These are phyloP conservation scores for Fragaria nilgerrensis DNA, from an alignment of 306 rosid species.

Conservation along the genomic window DNA sequence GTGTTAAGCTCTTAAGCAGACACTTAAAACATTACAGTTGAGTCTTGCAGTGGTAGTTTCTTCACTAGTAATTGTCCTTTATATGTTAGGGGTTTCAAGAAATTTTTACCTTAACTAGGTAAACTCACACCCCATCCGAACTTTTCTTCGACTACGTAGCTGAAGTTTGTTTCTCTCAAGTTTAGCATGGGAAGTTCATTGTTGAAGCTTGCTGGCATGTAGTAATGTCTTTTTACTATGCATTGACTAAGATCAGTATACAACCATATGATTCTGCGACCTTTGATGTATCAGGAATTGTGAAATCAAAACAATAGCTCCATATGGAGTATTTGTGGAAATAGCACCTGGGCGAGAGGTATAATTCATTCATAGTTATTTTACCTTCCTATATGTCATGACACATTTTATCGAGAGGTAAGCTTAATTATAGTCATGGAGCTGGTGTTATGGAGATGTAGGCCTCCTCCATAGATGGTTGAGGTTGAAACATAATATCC, in stretches of 20 bases:
- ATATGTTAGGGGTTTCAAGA: no score
- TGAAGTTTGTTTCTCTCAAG: no score
- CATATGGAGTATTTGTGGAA: constrained; percentile 91
- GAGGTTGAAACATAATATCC: not conserved
- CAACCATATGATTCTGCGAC: constrained; percentile 1
- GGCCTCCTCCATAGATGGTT: constrained; percentile 1
- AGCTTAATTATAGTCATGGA: not conserved
- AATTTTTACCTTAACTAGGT: no score
- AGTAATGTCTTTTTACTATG: not conserved
- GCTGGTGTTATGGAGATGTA: not conserved
- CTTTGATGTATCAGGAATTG: constrained; percentile 55
- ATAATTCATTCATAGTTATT: constrained; percentile 14
- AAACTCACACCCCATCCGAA: no score
- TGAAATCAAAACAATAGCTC: constrained; percentile 74
- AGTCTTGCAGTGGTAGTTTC: not conserved
- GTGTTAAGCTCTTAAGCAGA: not conserved
- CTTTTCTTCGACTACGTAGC: no score
- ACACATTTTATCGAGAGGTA: not conserved
- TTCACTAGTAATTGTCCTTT: not conserved
- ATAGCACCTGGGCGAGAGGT: constrained; percentile 98
- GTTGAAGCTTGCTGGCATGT: no score
- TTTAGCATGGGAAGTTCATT: no score
- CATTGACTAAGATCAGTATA: not conserved
- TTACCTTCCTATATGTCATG: not conserved
- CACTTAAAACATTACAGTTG: not conserved